phyloP scores from a whole-genome alignment of 345 rosid species.

The Eucalyptus albens region DNA sequence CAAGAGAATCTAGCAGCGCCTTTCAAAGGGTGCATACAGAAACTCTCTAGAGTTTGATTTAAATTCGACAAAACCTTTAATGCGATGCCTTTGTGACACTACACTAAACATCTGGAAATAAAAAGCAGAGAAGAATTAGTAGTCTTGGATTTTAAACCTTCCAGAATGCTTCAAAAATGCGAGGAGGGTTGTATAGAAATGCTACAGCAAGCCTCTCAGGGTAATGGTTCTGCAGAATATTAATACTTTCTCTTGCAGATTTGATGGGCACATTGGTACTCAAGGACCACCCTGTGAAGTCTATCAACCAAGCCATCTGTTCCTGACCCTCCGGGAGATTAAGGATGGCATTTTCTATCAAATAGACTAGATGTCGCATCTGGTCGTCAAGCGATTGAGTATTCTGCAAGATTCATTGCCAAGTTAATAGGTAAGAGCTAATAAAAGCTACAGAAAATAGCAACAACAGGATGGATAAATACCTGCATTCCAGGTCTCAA shows the following conservation, averaged over 20 bases:
- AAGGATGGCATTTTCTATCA: conserved; percentile 80
- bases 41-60: not conserved
- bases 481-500: conserved; percentile 92
- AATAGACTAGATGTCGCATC: conserved; percentile 73
- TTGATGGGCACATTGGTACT: conserved; percentile 60
- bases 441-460: not conserved
- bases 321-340: conserved; percentile 90
- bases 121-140: not conserved
- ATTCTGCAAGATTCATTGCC: conserved; percentile 37
- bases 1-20: not conserved
- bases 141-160: conserved; percentile 34
- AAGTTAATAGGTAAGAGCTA: not conserved
- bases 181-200: conserved; percentile 87
- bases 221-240: conserved; percentile 76
- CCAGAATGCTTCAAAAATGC: conserved; percentile 96
- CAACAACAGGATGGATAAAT: not conserved
- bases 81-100: not conserved
- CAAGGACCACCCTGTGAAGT: conserved; percentile 82
- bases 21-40: not conserved
- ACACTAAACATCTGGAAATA: not conserved
- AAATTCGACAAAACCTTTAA: not conserved
- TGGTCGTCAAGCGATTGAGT: conserved; percentile 59
- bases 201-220: conserved; percentile 93
- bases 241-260: conserved; percentile 65
- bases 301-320: conserved; percentile 92